Evolutionary conservation across 805 yeast genomes (phyloP), one percentile per base, ranked within the genome.

Genomic region (Metschnikowia henanensis): DNA sequence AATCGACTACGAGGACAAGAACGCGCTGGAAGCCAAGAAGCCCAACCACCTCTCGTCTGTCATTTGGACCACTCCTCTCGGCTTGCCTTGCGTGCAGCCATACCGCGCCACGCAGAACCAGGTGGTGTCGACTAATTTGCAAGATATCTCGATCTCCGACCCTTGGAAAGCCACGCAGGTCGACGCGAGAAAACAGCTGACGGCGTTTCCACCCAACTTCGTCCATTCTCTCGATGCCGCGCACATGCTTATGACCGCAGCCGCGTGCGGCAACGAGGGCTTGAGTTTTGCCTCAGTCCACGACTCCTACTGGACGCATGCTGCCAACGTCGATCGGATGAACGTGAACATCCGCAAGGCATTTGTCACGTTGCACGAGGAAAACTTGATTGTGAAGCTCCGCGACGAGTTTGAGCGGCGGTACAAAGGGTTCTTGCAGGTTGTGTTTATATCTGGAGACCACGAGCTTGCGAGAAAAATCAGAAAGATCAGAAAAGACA

Each of bases 261-360:
- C 80, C 39, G 81, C 81, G 19, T 89, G 97, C 63, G 80, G 84
- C 4, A 75, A 81, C 32, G 60, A 61, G 1, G 80, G 79, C 0
- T 65, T 94, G 38, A 72, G 81, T 10, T 92, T 94, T 73, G 97
- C 98, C 0, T 82, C 98, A 0, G 99, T 92, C 19, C 99, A 92
- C 65, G 99, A 92, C 62, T 92, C 98, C 0, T 92, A 87, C 63
- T 92, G 99, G 99, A 90, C 98, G 0, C 98, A 94, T 61, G 97
- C 99, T 1, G 70, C 80, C 38, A 92, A 87, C 61, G 81, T 92
- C 32, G 83, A 82, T 47, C 60, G 58, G 3, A 83, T 92, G 94
- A 88, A 83, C 63, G 57, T 55, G 12, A 68, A 77, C 35, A 69
- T 94, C 51, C 77, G 99, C 59, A 83, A 85, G 29, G 83, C 87